Conservation (phyloP, 164 flowering plant species). For the Houttuynia cordata region DNA sequence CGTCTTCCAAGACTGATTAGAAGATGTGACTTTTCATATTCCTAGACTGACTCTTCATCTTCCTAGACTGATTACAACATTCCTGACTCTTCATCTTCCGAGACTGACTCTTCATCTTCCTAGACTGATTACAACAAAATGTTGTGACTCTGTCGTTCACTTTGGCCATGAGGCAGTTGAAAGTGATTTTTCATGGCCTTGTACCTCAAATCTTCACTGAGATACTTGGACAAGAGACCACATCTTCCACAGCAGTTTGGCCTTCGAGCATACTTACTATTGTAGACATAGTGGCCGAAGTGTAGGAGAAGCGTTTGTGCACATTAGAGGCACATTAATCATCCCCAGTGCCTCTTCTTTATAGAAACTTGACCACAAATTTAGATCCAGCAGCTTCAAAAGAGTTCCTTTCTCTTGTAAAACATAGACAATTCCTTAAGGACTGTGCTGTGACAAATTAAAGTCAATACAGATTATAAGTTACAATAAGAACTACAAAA, state of each 20-base stretch:
- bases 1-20: too few species aligned
- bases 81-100: too few species aligned
- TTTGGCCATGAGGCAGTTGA: not conserved
- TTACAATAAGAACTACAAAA: too few species aligned
- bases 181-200: not conserved
- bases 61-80: too few species aligned
- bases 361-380: slow-evolving; percentile 36
- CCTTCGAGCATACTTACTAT: slow-evolving; percentile 76
- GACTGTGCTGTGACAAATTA: too few species aligned
- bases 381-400: slow-evolving; percentile 55
- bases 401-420: slow-evolving; percentile 64
- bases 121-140: too few species aligned
- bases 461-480: too few species aligned
- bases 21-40: too few species aligned
- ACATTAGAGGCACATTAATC: slow-evolving; percentile 51
- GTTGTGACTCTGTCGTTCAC: not conserved
- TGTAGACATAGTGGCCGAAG: slow-evolving; percentile 67
- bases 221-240: not conserved
- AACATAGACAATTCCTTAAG: slow-evolving; percentile 16
- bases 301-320: slow-evolving; percentile 64
- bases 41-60: too few species aligned
- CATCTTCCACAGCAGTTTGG: slow-evolving; percentile 2
- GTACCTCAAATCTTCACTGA: not conserved
- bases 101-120: too few species aligned
- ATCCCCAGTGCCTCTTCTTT: slow-evolving; percentile 43